Base-by-base conservation (phyloP, 495 filamentous ascomycete genomes). In the Cercophora newfieldiana region DNA sequence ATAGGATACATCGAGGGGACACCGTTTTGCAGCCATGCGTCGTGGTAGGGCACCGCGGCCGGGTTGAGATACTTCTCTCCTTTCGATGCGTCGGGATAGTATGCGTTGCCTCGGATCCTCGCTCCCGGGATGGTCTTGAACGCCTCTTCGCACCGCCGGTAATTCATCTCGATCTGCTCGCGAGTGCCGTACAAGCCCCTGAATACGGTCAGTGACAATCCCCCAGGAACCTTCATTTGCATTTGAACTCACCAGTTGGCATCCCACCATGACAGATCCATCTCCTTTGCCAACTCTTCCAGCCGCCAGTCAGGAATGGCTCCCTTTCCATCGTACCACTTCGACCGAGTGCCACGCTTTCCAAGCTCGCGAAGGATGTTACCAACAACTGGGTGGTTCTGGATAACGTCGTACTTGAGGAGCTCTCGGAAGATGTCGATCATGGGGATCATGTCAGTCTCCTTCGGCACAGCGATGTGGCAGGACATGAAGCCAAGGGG, bases 401-500 rank as follows among this genome's bases (percentile, higher is more conserved):
- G 74, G 31, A 78, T 57, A 1, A 70, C 71, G 10, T 74, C 73
- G 66, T 74, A 37, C 8, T 68, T 71, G 31, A 77, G 73, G 16
- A 79, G 69, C 16, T 77, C 74, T 10, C 72, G 69, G 69, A 79
- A 69, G 25, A 67, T 70, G 61, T 75, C 76, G 65, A 63, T 33
- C 59, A 67, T 63, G 21, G 28, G 24, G 48, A 25, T 21, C 18
- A 83, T 65, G 65, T 81, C 76, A 12, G 81, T 77, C 47, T 79
- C 75, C 12, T 33, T 33, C 7, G 77, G 75, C 66, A 81, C 77
- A 61, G 80, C 76, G 62, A 83, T 77, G 22, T 76, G 73, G 70
- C 80, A 82, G 6, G 76, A 74, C 71, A 79, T 77, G 67, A 79
- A 83, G 1, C 80, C 76, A 55, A 80, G 76, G 1, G 80, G 80